phyloP scores from a whole-genome alignment of 768 basidiomycete species.

The Leccinum truebloodii region DNA sequence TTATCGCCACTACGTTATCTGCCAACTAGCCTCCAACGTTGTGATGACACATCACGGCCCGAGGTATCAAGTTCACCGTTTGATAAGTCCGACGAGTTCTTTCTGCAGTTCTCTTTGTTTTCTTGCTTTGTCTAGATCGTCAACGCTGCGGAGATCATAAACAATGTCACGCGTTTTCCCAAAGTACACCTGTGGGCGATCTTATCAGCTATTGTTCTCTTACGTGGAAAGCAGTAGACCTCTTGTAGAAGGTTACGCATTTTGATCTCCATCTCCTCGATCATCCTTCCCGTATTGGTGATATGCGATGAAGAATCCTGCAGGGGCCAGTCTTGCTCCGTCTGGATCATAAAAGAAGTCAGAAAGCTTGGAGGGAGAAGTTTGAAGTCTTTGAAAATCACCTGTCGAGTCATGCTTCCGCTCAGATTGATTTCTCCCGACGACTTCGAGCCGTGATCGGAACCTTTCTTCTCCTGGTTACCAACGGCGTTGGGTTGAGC shows the following conservation, averaged over 20 bases:
- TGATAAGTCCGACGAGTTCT: slow-evolving; percentile 86
- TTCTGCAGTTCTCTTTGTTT: slow-evolving; percentile 86
- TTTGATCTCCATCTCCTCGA: slow-evolving; percentile 99
- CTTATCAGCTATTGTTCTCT: slow-evolving; percentile 11
- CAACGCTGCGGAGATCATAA: slow-evolving; percentile 85
- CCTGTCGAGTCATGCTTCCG: slow-evolving; percentile 98
- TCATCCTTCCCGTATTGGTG: slow-evolving; percentile 89
- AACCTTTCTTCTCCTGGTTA: slow-evolving; percentile 37
- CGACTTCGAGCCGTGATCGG: slow-evolving; percentile 52
- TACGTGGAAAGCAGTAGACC: slow-evolving; percentile 38
- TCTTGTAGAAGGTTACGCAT: slow-evolving; percentile 95
- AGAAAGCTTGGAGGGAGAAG: slow-evolving; percentile 12
- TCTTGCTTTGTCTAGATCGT: slow-evolving; percentile 80
- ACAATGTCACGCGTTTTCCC: slow-evolving; percentile 96
- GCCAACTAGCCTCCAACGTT: slow-evolving; percentile 1
- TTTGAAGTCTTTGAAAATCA: slow-evolving; percentile 37
- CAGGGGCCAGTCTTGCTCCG: slow-evolving; percentile 84
- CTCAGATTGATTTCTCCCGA: slow-evolving; percentile 83
- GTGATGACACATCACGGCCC: slow-evolving; percentile 14
- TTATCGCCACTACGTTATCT: slow-evolving; percentile 1
- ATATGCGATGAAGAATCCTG: slow-evolving; percentile 85
- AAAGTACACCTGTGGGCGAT: slow-evolving; percentile 74
- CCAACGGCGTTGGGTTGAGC: slow-evolving; percentile 12
- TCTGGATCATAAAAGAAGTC: slow-evolving; percentile 42
- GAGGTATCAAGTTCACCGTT: slow-evolving; percentile 46